Evolutionary conservation across 257 asterid species (phyloP).

Genomic region (Orobanche coerulescens): DNA sequence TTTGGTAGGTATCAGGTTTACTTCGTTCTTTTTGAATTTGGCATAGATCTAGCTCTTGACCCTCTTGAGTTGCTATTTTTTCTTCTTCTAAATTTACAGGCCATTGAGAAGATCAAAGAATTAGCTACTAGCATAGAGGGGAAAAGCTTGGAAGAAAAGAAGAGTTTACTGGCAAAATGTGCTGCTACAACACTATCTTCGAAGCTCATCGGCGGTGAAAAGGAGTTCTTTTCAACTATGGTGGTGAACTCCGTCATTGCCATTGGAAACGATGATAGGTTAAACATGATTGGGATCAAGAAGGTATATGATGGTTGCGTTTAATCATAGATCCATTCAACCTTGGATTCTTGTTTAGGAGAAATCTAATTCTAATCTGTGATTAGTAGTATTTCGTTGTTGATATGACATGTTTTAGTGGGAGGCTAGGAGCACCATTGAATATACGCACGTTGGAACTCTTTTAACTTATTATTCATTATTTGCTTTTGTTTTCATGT

Average conservation of each 20-base stretch:
- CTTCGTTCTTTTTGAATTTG: conserved; percentile 13
- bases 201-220: conserved; percentile 97
- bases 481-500: conserved; percentile 6
- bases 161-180: conserved; percentile 79
- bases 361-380: not conserved
- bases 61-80: conserved; percentile 3
- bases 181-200: conserved; percentile 97
- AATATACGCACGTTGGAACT: not conserved
- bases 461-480: not conserved
- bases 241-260: conserved; percentile 93
- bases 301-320: conserved; percentile 40
- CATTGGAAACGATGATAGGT: conserved; percentile 81
- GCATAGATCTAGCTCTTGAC: conserved; percentile 5
- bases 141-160: conserved; percentile 89
- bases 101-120: conserved; percentile 69
- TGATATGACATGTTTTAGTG: no score
- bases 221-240: conserved; percentile 93
- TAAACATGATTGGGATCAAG: conserved; percentile 95
- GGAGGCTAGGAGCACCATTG: not conserved
- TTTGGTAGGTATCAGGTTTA: conserved; percentile 42
- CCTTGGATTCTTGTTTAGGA: conserved; percentile 12
- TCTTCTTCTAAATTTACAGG: conserved; percentile 29
- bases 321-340: not conserved
- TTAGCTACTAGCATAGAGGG: conserved; percentile 87
- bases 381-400: not conserved